These are phyloP conservation scores for Cicer bijugum DNA, from an alignment of 306 rosid species.

Conservation along the genomic window DNA sequence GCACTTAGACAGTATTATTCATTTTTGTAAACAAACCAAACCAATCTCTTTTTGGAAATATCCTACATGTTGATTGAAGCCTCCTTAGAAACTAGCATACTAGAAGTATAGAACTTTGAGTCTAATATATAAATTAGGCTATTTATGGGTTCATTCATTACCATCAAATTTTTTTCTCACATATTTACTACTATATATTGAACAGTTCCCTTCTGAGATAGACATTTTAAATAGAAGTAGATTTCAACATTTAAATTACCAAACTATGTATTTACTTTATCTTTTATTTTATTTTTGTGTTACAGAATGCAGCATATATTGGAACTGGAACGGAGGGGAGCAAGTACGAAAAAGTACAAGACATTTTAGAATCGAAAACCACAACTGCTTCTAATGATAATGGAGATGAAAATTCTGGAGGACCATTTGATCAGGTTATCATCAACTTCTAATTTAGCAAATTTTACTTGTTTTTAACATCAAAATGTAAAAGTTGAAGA, in stretches of 20 bases:
- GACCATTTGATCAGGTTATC: slow-evolving; percentile 69
- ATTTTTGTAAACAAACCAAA: too few species aligned
- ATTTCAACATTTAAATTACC: slow-evolving; percentile 25
- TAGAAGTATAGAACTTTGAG: too few species aligned
- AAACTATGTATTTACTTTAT: slow-evolving; percentile 10
- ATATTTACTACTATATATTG: neutral
- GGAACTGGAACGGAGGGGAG: slow-evolving; percentile 43
- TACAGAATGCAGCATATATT: slow-evolving; percentile 49
- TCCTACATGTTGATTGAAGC: too few species aligned
- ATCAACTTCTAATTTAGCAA: slow-evolving; percentile 23
- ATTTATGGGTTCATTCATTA: too few species aligned
- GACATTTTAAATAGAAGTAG: slow-evolving; percentile 22
- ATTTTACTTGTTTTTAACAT: slow-evolving; percentile 22
- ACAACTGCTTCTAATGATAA: slow-evolving; percentile 49
- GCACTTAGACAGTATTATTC: neutral
- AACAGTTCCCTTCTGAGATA: slow-evolving; percentile 6
- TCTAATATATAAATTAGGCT: neutral
- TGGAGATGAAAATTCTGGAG: slow-evolving; percentile 54
- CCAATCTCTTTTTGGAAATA: too few species aligned
- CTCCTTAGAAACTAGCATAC: neutral
- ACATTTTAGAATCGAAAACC: slow-evolving; percentile 44
- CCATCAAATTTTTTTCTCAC: too few species aligned
- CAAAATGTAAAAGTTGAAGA: neutral
- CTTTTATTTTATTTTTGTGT: neutral
- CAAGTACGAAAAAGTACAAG: slow-evolving; percentile 40